These are phyloP conservation scores for Stagonosporopsis chrysanthemi DNA, from an alignment of 2,329 filamentous ascomycete genomes.

Conservation along the genomic window DNA sequence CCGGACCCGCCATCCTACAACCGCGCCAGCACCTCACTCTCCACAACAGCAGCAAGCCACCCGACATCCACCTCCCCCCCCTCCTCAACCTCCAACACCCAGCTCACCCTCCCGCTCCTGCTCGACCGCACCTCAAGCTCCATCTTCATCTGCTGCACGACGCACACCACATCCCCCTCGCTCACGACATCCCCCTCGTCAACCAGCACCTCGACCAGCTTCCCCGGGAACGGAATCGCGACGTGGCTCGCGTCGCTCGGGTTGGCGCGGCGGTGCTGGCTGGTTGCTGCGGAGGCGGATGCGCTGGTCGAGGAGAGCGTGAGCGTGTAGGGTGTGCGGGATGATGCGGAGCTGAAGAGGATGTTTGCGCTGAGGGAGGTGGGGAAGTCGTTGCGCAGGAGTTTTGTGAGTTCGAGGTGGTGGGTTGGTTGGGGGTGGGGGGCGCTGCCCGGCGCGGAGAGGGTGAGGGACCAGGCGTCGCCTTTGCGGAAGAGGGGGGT, in stretches of 20 bases:
- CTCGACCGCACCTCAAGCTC: constrained; percentile 67
- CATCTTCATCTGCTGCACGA: constrained; percentile 75
- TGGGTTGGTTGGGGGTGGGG: constrained; percentile 46
- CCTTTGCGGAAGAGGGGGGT: constrained; percentile 64
- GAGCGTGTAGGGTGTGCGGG: constrained; percentile 55
- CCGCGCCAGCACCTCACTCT: constrained; percentile 23
- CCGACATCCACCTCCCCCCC: constrained; percentile 65
- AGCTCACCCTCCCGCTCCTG: constrained; percentile 57
- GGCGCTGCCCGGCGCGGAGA: constrained; percentile 46
- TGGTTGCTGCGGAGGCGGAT: constrained; percentile 50
- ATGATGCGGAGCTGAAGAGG: constrained; percentile 54
- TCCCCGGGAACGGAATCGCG: constrained; percentile 65
- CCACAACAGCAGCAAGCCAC: constrained; percentile 60
- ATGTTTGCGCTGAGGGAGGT: constrained; percentile 62
- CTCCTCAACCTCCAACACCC: constrained; percentile 62
- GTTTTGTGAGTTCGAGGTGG: constrained; percentile 62
- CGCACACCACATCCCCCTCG: constrained; percentile 63
- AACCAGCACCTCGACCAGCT: constrained; percentile 66
- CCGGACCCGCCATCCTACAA: background rate
- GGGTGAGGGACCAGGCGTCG: constrained; percentile 64
- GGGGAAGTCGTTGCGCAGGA: constrained; percentile 69
- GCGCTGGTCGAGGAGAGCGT: constrained; percentile 55
- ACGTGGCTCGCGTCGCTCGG: constrained; percentile 60
- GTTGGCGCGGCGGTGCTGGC: constrained; percentile 59
- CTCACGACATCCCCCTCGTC: constrained; percentile 62